Evolutionary conservation across 495 filamentous ascomycete species (phyloP).

Genomic region (Evansstolkia leycettana): DNA sequence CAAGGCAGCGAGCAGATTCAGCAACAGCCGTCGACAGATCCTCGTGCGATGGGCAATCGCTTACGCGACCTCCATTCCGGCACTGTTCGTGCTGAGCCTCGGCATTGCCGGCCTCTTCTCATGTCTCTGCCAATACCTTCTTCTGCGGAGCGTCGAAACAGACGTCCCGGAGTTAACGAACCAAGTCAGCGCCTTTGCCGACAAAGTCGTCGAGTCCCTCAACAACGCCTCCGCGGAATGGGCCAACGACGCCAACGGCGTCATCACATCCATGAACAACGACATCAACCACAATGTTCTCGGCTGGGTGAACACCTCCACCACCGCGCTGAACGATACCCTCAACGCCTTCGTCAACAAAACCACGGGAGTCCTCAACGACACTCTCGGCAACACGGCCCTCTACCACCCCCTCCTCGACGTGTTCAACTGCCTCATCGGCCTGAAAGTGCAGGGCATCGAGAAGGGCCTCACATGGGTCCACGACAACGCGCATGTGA

Average conservation of each 20-base stretch:
- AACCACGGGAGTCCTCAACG: slow-evolving; percentile 57
- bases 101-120: slow-evolving; percentile 74
- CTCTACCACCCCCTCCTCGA: slow-evolving; percentile 61
- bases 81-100: slow-evolving; percentile 77
- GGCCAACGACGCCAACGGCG: slow-evolving; percentile 64
- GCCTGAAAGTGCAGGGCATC: slow-evolving; percentile 61
- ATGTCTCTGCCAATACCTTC: slow-evolving; percentile 73
- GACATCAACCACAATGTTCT: slow-evolving; percentile 77
- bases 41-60: slow-evolving; percentile 75
- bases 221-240: slow-evolving; percentile 64
- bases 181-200: slow-evolving; percentile 73
- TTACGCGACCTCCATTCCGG: slow-evolving; percentile 74
- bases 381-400: slow-evolving; percentile 68
- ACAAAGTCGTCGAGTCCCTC: slow-evolving; percentile 60
- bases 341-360: slow-evolving; percentile 69
- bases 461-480: slow-evolving; percentile 86
- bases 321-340: slow-evolving; percentile 69
- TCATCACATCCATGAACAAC: slow-evolving; percentile 51
- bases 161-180: slow-evolving; percentile 62
- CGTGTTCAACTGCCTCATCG: slow-evolving; percentile 63
- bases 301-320: slow-evolving; percentile 79
- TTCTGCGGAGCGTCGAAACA: slow-evolving; percentile 60
- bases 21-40: slow-evolving; percentile 51
- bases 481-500: slow-evolving; percentile 68
- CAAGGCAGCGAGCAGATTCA: slow-evolving; percentile 56